Percentiles rank a stretch among this genome's conserved stretches.
phyloP scores from a whole-genome alignment of 148 eudicot genomes.

The Bassia scoparia region DNA sequence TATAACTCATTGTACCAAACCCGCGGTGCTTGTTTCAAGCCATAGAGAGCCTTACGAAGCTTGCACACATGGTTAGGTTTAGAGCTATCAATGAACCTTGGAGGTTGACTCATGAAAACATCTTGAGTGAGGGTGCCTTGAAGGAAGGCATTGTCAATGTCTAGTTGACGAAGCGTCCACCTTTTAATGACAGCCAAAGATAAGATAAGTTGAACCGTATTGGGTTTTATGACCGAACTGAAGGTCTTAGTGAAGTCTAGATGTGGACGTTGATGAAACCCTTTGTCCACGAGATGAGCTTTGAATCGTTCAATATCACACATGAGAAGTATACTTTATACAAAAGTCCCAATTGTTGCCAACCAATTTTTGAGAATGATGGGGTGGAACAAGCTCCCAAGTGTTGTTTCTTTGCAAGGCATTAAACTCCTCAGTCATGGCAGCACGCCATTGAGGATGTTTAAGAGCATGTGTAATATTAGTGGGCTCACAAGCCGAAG shows the following conservation, averaged over 20 bases:
- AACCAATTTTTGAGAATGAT: neutral
- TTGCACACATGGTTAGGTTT: neutral
- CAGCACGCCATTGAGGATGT: neutral
- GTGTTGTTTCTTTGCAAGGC: neutral
- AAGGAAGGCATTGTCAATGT: constrained; percentile 18
- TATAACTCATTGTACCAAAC: too few species aligned
- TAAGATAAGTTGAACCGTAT: constrained; percentile 1
- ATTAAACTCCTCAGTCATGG: neutral
- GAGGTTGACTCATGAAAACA: constrained; percentile 17
- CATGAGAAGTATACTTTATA: constrained; percentile 8
- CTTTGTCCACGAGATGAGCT: too few species aligned
- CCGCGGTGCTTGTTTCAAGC: too few species aligned
- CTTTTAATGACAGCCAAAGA: neutral
- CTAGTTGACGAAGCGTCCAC: constrained; percentile 12
- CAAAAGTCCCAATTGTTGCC: constrained; percentile 21
- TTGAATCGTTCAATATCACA: too few species aligned
- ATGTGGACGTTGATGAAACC: too few species aligned
- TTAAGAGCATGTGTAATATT: neutral
- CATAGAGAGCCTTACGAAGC: too few species aligned
- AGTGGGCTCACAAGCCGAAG: neutral
- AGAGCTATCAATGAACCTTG: neutral
- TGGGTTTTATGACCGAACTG: too few species aligned
- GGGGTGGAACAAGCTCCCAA: neutral
- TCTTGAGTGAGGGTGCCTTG: constrained; percentile 3
- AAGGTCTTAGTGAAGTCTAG: too few species aligned